Evolutionary conservation across 148 eudicot species (phyloP).

Genomic region (Diospyros lotus): DNA sequence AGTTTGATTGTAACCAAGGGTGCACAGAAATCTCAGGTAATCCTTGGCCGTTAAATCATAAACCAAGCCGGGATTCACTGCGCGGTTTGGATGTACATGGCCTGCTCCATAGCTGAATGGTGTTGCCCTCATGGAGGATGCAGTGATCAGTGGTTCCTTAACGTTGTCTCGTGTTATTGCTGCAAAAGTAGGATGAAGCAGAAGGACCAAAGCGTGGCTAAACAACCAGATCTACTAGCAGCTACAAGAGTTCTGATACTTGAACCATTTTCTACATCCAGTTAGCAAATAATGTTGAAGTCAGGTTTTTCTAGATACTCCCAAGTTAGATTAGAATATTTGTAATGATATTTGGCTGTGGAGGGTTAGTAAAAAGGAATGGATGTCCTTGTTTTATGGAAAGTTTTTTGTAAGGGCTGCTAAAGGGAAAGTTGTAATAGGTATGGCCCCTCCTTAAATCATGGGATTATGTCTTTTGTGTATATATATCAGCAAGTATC

Average conservation of each 20-base stretch:
- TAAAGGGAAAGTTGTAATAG: no score
- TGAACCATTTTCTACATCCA: background rate
- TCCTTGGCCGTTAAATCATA: slow-evolving; percentile 54
- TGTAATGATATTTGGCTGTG: background rate
- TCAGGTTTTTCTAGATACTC: no score
- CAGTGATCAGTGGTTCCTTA: slow-evolving; percentile 47
- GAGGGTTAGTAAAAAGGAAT: background rate
- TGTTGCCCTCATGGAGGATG: slow-evolving; percentile 50
- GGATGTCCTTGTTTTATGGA: no score
- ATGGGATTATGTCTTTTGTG: no score
- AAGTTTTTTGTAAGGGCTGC: no score
- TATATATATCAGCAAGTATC: no score
- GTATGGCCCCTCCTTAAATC: no score
- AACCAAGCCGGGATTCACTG: slow-evolving; percentile 85
- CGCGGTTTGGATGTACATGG: slow-evolving; percentile 71
- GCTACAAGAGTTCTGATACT: no score
- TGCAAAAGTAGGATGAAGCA: slow-evolving; percentile 23
- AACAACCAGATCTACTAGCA: no score
- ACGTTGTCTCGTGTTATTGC: slow-evolving; percentile 58
- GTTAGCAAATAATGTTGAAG: no score
- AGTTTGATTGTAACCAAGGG: slow-evolving; percentile 56
- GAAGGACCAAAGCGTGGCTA: no score
- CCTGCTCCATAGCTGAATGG: slow-evolving; percentile 87
- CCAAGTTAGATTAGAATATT: no score
- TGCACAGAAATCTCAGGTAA: slow-evolving; percentile 63